Evolutionary conservation across 345 rosid genomes (phyloP), one percentile per base, ranked within the genome.

Genomic region (Linum lewisii): DNA sequence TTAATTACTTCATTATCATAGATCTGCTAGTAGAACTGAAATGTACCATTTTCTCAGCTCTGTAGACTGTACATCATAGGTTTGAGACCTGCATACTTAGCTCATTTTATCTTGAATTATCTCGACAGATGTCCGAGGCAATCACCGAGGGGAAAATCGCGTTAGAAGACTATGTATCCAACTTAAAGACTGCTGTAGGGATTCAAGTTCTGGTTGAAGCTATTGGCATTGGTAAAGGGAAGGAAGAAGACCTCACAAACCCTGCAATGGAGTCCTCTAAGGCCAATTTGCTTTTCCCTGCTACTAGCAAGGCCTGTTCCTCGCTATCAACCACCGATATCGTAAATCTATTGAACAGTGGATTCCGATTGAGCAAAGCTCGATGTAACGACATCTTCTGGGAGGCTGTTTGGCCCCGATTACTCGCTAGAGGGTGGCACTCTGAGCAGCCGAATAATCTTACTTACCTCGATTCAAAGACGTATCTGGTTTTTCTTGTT

Each of bases 371-470:
- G 71, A 82, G 90, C 78, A 87, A 87, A 76, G 84, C 85, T 36
- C 90, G 88, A 15, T 74, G 76, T 60, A 82, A 61, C 63, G 88
- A 87, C 74, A 79, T 87, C 53, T 87, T 84, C 60, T 84, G 95
- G 95, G 90, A 84, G 65, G 88, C 88, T 52, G 84, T 84, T 57
- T 87, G 95, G 95, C 95, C 95, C 1, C 88, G 86, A 56, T 70
- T 87, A 69, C 77, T 87, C 7, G 95, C 83, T 22, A 72, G 81
- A 73, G 90, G 95, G 66, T 87, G 95, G 95, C 83, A 69, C 67
- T 87, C 90, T 22, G 88, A 87, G 75, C 83, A 84, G 73, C 82
- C 82, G 0, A 66, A 75, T 66, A 63, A 84, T 67, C 74, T 65
- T 54, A 57, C 77, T 59, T 76, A 75, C 58, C 24, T 54, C 15